Evolutionary conservation across 192 early-diverging fungal genomes (phyloP).

Genomic region (Backusella sp.): DNA sequence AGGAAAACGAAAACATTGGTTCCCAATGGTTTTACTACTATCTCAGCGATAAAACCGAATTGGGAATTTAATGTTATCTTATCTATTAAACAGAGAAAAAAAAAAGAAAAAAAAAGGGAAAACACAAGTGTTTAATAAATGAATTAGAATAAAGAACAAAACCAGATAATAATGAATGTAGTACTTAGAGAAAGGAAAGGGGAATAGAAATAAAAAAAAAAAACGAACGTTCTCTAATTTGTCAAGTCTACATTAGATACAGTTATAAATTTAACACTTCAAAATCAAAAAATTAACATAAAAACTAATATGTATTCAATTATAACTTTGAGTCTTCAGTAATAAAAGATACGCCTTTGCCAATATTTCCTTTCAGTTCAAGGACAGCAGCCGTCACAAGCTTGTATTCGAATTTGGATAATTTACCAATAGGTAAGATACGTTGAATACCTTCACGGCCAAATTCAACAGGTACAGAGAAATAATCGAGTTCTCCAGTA

Average conservation of each 20-base stretch:
- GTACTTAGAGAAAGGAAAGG: background rate
- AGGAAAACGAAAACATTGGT: background rate
- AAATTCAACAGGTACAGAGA: constrained; percentile 77
- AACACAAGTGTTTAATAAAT: background rate
- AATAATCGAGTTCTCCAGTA: constrained; percentile 63
- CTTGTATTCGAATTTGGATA: constrained; percentile 85
- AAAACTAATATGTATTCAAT: background rate
- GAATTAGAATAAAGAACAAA: background rate
- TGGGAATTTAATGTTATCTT: background rate
- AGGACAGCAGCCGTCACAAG: constrained; percentile 80
- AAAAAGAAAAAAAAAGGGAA: background rate
- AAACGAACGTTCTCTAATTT: background rate
- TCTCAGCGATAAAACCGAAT: background rate
- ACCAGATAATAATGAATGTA: background rate
- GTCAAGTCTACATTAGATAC: background rate
- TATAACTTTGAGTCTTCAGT: constrained; percentile 22
- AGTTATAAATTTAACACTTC: background rate
- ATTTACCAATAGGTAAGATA: constrained; percentile 75
- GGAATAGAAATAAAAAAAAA: background rate
- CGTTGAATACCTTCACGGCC: constrained; percentile 84
- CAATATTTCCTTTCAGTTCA: constrained; percentile 92
- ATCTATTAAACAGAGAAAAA: background rate
- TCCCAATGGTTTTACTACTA: background rate
- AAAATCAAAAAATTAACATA: background rate
- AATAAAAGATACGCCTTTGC: constrained; percentile 88